phyloP scores from a whole-genome alignment of 202 grass and related monocot genomes.

The Dendrocalamus latiflorus region DNA sequence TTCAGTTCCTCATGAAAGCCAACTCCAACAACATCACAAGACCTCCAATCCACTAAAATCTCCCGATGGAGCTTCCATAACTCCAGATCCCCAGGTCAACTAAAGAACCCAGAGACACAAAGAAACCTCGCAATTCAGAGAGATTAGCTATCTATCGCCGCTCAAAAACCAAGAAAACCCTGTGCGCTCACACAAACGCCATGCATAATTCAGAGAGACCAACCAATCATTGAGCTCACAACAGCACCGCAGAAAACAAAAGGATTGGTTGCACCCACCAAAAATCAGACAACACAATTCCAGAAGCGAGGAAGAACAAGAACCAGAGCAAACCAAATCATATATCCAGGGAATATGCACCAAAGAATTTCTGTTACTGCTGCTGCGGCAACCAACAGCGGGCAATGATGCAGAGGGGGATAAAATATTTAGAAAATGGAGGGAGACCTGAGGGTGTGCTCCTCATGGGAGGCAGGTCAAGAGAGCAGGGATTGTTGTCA shows the following conservation, averaged over 20 bases:
- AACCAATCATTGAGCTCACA: slow-evolving; percentile 47
- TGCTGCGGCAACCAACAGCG: slow-evolving; percentile 14
- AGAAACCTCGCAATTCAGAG: slow-evolving; percentile 29
- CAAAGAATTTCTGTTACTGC: slow-evolving; percentile 26
- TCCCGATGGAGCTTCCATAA: not conserved
- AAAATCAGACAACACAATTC: slow-evolving; percentile 30
- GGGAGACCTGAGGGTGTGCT: slow-evolving; percentile 62
- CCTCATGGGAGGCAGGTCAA: slow-evolving; percentile 59
- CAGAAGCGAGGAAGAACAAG: slow-evolving; percentile 37
- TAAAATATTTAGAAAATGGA: slow-evolving; percentile 37
- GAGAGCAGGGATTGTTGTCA: slow-evolving; percentile 44
- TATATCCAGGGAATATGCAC: slow-evolving; percentile 27
- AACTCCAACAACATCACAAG: not conserved
- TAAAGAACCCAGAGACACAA: not conserved
- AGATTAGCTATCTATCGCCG: not conserved
- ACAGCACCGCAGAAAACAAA: slow-evolving; percentile 19
- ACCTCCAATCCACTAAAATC: not conserved
- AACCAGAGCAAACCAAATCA: slow-evolving; percentile 48
- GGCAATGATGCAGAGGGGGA: slow-evolving; percentile 28
- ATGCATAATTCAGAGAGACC: slow-evolving; percentile 34
- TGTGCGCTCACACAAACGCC: slow-evolving; percentile 15
- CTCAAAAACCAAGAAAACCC: slow-evolving; percentile 22
- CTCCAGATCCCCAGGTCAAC: slow-evolving; percentile 22
- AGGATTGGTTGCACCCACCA: slow-evolving; percentile 48
- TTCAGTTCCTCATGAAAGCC: slow-evolving; percentile 21